phyloP scores from a whole-genome alignment of 2,329 filamentous ascomycete genomes.

The Emmonsiellopsis sp. region DNA sequence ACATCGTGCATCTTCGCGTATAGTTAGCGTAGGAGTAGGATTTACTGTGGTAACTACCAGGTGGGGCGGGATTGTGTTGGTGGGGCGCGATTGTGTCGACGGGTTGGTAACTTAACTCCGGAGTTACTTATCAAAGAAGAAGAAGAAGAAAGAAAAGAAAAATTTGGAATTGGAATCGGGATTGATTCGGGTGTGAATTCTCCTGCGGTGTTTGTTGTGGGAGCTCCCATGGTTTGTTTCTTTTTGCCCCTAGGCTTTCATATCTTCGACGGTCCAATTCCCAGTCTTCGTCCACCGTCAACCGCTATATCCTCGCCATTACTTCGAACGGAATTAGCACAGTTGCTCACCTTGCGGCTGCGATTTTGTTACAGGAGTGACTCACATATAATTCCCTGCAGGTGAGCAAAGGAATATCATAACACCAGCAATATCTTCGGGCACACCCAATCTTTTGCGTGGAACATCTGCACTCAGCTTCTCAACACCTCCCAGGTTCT shows the following conservation, averaged over 20 bases:
- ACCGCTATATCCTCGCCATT: conserved; percentile 3
- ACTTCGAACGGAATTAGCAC: not conserved
- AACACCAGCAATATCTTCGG: conserved; percentile 41
- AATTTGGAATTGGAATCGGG: too few relatives aligned
- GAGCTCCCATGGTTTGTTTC: too few relatives aligned
- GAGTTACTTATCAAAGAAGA: too few relatives aligned
- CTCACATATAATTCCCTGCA: conserved; percentile 10
- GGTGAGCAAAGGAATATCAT: conserved; percentile 55
- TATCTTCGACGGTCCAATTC: not conserved
- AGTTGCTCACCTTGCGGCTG: not conserved
- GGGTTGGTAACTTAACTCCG: too few relatives aligned
- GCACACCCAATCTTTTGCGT: conserved; percentile 31
- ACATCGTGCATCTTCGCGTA: too few relatives aligned
- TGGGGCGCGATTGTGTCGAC: too few relatives aligned
- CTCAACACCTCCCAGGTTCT: conserved; percentile 53
- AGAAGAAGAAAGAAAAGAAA: too few relatives aligned
- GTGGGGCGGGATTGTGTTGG: too few relatives aligned
- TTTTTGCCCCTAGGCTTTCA: not conserved
- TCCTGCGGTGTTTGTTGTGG: too few relatives aligned
- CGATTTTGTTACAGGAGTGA: not conserved
- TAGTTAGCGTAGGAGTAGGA: too few relatives aligned
- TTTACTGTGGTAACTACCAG: too few relatives aligned
- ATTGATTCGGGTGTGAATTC: too few relatives aligned
- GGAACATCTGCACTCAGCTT: conserved; percentile 30
- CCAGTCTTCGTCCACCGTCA: not conserved